A percentile compares a stretch with the other conserved stretches of the same genome.
Evolutionary conservation across 2,329 filamentous ascomycete genomes (phyloP).

Genomic region (Diaporthe caulivora): DNA sequence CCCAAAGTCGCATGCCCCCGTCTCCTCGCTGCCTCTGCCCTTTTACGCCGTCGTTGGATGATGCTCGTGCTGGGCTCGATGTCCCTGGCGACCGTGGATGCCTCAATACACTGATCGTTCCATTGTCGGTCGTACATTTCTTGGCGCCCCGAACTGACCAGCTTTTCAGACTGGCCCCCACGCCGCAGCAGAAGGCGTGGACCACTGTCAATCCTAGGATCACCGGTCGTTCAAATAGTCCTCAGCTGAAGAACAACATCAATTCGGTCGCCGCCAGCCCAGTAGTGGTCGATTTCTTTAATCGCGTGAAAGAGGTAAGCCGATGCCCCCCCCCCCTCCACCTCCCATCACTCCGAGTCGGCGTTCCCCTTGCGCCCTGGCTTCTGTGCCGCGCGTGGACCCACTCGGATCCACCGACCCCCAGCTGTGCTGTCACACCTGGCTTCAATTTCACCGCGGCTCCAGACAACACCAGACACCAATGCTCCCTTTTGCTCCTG

Average conservation of each 20-base stretch:
- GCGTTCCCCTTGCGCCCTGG: constrained; percentile 34
- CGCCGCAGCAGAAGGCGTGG: constrained; percentile 48
- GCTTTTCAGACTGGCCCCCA: constrained; percentile 44
- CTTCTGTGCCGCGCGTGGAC: constrained; percentile 37
- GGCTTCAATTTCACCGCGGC: constrained; percentile 36
- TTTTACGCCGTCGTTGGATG: constrained; percentile 24
- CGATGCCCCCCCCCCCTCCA: constrained; percentile 5
- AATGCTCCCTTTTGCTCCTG: constrained; percentile 16
- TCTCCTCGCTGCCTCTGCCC: constrained; percentile 15
- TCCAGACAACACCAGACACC: constrained; percentile 16
- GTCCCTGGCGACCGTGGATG: constrained; percentile 20
- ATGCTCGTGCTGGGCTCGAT: constrained; percentile 24
- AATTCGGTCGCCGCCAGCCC: constrained; percentile 39
- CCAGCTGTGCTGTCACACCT: constrained; percentile 37
- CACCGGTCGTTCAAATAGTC: constrained; percentile 46
- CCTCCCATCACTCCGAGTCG: constrained; percentile 22
- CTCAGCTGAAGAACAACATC: constrained; percentile 41
- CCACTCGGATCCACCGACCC: constrained; percentile 37
- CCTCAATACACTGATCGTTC: constrained; percentile 9
- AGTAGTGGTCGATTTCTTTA: constrained; percentile 36
- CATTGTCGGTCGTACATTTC: constrained; percentile 17
- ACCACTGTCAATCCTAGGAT: constrained; percentile 49
- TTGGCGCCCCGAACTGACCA: constrained; percentile 32
- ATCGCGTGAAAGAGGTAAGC: constrained; percentile 49
- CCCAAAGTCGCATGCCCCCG: constrained; percentile 28